A percentile compares a stretch with the other conserved stretches of the same genome.
These are phyloP conservation scores for Metroxylon sagu DNA, from an alignment of 176 grass and related monocot genomes.

Conservation along the genomic window DNA sequence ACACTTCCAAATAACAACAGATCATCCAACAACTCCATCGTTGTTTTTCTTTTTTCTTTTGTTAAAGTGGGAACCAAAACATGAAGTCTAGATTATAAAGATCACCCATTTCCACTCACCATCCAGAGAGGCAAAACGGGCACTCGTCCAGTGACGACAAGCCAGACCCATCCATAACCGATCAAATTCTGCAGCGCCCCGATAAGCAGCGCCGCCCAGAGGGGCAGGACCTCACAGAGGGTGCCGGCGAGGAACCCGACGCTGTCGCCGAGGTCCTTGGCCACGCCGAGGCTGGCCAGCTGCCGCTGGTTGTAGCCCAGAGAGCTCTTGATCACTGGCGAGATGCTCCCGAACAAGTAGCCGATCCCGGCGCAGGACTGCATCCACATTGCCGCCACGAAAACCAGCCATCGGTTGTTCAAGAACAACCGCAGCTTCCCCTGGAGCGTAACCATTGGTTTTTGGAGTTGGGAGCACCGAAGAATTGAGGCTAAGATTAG, in stretches of 20 bases:
- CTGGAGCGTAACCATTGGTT: conserved; percentile 9
- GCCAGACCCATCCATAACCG: conserved; percentile 78
- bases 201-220: conserved; percentile 77
- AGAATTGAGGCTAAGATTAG: too few species aligned
- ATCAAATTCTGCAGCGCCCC: conserved; percentile 78
- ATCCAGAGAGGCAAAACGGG: conserved; percentile 65
- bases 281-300: conserved; percentile 73
- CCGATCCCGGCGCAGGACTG: conserved; percentile 74
- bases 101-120: conserved; percentile 22
- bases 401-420: conserved; percentile 71
- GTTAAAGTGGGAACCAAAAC: too few species aligned
- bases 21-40: too few species aligned
- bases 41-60: too few species aligned
- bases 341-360: conserved; percentile 89
- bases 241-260: conserved; percentile 81
- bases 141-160: conserved; percentile 43
- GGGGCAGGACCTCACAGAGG: conserved; percentile 57
- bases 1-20: too few species aligned
- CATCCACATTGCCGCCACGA: conserved; percentile 97
- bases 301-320: conserved; percentile 83
- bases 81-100: background rate
- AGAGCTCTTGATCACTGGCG: conserved; percentile 75
- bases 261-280: conserved; percentile 87
- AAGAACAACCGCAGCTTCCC: conserved; percentile 36
- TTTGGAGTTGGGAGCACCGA: too few species aligned